Conservation (phyloP, 2,329 filamentous ascomycete species). For the Penicillium sp. region DNA sequence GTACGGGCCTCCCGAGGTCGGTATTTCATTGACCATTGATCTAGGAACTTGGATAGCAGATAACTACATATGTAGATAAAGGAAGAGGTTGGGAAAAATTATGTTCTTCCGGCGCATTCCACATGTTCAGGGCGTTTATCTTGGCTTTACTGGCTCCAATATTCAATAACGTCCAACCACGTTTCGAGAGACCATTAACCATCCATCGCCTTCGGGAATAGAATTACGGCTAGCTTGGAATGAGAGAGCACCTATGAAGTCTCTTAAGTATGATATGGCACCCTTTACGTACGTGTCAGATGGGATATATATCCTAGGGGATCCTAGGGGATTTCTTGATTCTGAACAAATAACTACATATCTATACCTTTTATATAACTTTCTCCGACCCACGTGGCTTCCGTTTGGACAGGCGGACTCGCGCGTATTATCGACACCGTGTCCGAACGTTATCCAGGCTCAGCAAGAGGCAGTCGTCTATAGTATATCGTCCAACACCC, state of each 20-base stretch:
- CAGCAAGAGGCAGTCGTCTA: not conserved
- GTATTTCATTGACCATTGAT: not conserved
- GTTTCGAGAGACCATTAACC: too few relatives aligned
- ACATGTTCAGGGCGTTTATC: not conserved
- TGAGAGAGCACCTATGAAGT: too few relatives aligned
- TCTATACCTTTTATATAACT: too few relatives aligned
- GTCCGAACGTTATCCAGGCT: not conserved
- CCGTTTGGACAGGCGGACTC: too few relatives aligned
- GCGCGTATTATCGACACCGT: not conserved
- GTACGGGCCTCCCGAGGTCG: not conserved
- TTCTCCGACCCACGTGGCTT: too few relatives aligned
- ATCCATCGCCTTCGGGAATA: not conserved
- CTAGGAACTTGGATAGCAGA: not conserved
- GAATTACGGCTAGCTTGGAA: not conserved
- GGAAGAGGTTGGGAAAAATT: not conserved
- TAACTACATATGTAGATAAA: not conserved
- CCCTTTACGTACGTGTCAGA: too few relatives aligned
- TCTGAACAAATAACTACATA: too few relatives aligned
- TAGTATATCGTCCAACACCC: not conserved
- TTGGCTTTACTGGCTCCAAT: too few relatives aligned
- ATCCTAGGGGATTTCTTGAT: too few relatives aligned
- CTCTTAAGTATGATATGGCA: not conserved
- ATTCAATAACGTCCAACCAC: too few relatives aligned
- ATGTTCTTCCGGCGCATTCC: not conserved
- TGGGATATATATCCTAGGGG: not conserved